Percentiles rank a stretch among this genome's conserved stretches.
Evolutionary conservation across 1,284 basidiomycete genomes (phyloP).

Genomic region (Cerioporus squamosus): DNA sequence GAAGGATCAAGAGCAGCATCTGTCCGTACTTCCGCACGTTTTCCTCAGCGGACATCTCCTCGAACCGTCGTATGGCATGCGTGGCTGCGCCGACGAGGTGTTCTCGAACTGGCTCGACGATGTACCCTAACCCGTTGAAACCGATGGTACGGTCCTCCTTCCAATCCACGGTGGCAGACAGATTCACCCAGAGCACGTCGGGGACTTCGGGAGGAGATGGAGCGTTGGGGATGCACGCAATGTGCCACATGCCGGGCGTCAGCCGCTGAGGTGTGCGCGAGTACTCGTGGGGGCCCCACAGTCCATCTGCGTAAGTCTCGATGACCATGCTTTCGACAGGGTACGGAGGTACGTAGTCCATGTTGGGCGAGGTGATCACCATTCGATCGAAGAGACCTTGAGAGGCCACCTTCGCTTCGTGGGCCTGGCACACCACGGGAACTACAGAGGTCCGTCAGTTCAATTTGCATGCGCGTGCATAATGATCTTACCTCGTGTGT

Average conservation of each 20-base stretch:
- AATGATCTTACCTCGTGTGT: too few relatives aligned
- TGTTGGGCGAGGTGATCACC: not conserved
- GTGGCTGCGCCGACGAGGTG: not conserved
- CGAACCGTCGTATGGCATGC: not conserved
- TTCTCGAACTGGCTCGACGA: not conserved
- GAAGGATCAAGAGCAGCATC: not conserved
- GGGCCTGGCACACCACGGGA: not conserved
- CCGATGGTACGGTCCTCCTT: not conserved
- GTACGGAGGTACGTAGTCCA: not conserved
- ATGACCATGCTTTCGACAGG: not conserved
- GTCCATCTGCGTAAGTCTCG: not conserved
- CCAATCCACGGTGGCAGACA: not conserved
- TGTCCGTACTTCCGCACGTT: not conserved
- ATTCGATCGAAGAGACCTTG: not conserved
- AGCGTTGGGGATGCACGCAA: not conserved
- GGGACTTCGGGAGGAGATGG: not conserved
- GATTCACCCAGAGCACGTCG: not conserved
- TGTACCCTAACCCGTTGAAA: not conserved
- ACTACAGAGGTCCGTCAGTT: not conserved
- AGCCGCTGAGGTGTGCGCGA: not conserved
- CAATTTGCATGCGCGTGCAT: too few relatives aligned
- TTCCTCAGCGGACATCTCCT: not conserved
- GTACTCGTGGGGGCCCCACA: conserved; percentile 2
- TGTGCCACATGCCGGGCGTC: not conserved
- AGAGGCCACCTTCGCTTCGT: not conserved